Percentiles rank a stretch among this genome's conserved stretches.
Evolutionary conservation across 805 yeast species (phyloP).

Genomic region (Schwanniomyces occidentalis): DNA sequence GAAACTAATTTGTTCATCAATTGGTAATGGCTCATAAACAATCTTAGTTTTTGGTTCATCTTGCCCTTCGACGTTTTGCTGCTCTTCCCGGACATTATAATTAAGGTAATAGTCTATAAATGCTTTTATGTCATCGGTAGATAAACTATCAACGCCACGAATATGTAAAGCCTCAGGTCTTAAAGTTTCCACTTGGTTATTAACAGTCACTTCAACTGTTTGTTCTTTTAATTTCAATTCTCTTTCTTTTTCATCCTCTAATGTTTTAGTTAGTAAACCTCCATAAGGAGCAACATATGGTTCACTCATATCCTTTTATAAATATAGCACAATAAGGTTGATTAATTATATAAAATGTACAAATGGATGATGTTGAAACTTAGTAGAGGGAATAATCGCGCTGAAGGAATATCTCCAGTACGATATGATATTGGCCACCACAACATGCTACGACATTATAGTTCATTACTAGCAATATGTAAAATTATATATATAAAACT

Average conservation of each 20-base stretch:
- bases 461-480: too few relatives aligned
- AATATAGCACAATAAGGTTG: too few relatives aligned
- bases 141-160: conserved; percentile 63
- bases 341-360: too few relatives aligned
- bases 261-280: conserved; percentile 40
- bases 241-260: conserved; percentile 38
- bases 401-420: too few relatives aligned
- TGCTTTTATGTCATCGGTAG: conserved; percentile 58
- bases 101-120: conserved; percentile 52
- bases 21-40: conserved; percentile 23
- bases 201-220: conserved; percentile 30
- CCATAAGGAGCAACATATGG: conserved; percentile 42
- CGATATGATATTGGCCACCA: too few relatives aligned
- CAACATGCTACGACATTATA: too few relatives aligned
- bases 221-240: conserved; percentile 31
- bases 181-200: conserved; percentile 31
- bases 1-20: conserved; percentile 35
- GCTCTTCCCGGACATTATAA: conserved; percentile 18
- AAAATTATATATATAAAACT: too few relatives aligned
- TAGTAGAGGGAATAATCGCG: too few relatives aligned
- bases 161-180: conserved; percentile 52
- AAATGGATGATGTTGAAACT: too few relatives aligned
- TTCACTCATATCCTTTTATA: conserved; percentile 18
- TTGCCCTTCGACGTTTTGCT: conserved; percentile 13
- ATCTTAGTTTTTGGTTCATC: conserved; percentile 11